These are phyloP conservation scores for Diplogelasinospora grovesii DNA, from an alignment of 495 filamentous ascomycete species.

Conservation along the genomic window DNA sequence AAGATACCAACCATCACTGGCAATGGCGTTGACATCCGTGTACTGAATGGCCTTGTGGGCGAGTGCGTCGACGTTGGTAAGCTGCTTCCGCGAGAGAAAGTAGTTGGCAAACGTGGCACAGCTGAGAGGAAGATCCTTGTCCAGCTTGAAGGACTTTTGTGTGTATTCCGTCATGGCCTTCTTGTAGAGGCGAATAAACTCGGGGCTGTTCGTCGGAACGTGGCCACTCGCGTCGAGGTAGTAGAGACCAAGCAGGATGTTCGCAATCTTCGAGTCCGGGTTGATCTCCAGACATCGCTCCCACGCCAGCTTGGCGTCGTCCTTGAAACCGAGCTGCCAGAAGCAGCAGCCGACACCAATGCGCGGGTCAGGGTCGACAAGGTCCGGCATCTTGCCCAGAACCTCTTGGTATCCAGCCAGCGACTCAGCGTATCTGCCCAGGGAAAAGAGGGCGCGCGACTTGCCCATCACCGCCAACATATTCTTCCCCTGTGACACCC, in stretches of 20 bases:
- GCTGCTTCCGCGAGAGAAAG: constrained; percentile 71
- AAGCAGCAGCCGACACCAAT: constrained; percentile 94
- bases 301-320: constrained; percentile 86
- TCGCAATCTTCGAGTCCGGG: constrained; percentile 82
- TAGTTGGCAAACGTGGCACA: constrained; percentile 84
- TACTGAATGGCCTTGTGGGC: constrained; percentile 90
- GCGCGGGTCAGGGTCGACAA: constrained; percentile 90
- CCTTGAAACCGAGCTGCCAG: constrained; percentile 90
- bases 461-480: constrained; percentile 86
- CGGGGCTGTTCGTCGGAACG: constrained; percentile 63
- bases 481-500: constrained; percentile 75
- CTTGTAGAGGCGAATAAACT: constrained; percentile 76
- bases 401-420: constrained; percentile 81
- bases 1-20: constrained; percentile 94
- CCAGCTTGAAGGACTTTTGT: constrained; percentile 88
- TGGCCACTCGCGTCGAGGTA: constrained; percentile 77
- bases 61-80: constrained; percentile 71
- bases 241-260: constrained; percentile 81
- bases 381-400: constrained; percentile 70
- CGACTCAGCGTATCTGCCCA: constrained; percentile 76
- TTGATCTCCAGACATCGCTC: constrained; percentile 81
- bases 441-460: constrained; percentile 73
- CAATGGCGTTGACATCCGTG: constrained; percentile 91
- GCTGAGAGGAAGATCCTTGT: constrained; percentile 85
- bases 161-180: constrained; percentile 92